Evolutionary conservation across 2,329 filamentous ascomycete species (phyloP).

Genomic region (Diaporthe australafricana): DNA sequence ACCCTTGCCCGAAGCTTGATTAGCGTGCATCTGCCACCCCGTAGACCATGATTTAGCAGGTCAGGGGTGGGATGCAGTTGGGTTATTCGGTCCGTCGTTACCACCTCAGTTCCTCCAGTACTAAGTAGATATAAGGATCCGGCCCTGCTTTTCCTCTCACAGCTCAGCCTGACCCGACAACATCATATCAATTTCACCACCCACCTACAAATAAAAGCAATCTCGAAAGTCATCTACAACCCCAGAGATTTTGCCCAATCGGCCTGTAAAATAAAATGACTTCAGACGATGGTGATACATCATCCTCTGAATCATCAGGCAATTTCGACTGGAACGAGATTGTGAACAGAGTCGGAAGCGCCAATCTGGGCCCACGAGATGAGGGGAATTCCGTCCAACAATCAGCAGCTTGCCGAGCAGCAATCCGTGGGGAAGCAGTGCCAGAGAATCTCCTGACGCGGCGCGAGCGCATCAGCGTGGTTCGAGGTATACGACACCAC

Average conservation of each 20-base stretch:
- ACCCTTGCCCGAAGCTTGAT: background rate
- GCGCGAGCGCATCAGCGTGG: background rate
- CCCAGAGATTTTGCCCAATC: background rate
- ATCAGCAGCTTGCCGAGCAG: background rate
- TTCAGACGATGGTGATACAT: background rate
- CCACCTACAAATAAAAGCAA: background rate
- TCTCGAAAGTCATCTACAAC: background rate
- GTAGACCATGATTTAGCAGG: too few species aligned
- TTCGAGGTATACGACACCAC: slow-evolving; percentile 11
- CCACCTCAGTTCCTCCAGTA: background rate
- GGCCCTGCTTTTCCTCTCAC: background rate
- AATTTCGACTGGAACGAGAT: background rate
- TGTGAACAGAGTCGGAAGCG: too few species aligned
- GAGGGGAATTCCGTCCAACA: background rate
- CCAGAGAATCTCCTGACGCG: background rate
- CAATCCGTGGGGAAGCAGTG: background rate
- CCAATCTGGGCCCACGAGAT: background rate
- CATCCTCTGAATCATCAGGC: background rate
- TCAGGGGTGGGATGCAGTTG: background rate
- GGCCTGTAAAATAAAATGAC: background rate
- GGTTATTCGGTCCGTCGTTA: background rate
- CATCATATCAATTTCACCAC: background rate
- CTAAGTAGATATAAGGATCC: background rate
- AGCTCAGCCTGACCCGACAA: background rate
- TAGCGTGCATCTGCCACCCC: too few species aligned